phyloP scores from a whole-genome alignment of 2,329 filamentous ascomycete genomes.

The Byssochlamys sp. region DNA sequence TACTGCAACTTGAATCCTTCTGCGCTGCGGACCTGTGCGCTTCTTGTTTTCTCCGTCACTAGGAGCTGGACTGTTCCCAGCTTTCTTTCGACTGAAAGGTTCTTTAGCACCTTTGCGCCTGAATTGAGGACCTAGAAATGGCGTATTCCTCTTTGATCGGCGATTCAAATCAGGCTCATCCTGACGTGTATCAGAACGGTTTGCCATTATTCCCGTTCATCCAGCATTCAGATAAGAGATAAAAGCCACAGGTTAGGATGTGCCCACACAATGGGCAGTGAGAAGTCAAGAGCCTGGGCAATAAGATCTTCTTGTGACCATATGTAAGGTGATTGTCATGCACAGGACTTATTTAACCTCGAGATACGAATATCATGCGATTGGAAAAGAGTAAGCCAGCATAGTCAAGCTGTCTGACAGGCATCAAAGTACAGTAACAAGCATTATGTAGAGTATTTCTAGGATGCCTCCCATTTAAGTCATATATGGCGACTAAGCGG shows the following conservation, averaged over 20 bases:
- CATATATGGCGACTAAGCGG: constrained; percentile 17
- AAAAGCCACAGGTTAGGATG: neutral
- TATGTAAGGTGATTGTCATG: neutral
- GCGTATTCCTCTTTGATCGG: constrained; percentile 13
- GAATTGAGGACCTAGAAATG: constrained; percentile 16
- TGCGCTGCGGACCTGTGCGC: constrained; percentile 30
- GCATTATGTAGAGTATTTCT: constrained; percentile 8
- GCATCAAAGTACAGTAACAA: neutral
- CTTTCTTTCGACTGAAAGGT: constrained; percentile 9
- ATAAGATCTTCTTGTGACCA: neutral
- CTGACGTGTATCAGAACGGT: constrained; percentile 10
- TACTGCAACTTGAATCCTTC: constrained; percentile 48
- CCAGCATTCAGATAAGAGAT: neutral
- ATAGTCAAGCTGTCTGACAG: neutral
- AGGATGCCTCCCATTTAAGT: constrained; percentile 24
- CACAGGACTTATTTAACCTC: neutral
- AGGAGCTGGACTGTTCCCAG: constrained; percentile 13
- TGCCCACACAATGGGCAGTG: neutral
- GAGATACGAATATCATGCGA: neutral
- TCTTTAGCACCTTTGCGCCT: constrained; percentile 18
- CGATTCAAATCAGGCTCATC: constrained; percentile 16
- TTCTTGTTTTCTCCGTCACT: constrained; percentile 27
- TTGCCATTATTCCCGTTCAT: constrained; percentile 1
- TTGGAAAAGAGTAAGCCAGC: neutral
- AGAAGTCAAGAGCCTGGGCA: neutral